These are phyloP conservation scores for Ganoderma lucidum DNA, from an alignment of 1,284 basidiomycete species.

Conservation along the genomic window DNA sequence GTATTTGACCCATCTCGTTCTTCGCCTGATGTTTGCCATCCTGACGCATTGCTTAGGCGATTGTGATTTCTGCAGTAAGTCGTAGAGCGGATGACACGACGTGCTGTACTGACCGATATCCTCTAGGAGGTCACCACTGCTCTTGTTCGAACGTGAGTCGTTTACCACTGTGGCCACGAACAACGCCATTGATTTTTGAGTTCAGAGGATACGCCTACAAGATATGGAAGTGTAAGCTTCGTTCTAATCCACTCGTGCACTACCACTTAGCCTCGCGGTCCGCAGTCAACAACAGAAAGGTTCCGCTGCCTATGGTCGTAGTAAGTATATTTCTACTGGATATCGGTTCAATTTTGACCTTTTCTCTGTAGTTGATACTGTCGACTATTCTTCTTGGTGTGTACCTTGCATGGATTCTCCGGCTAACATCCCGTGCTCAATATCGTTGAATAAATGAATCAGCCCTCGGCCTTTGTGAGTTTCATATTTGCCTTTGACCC, in stretches of 20 bases:
- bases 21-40: neutral
- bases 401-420: neutral
- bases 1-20: slow-evolving; percentile 9
- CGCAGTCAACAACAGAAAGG: slow-evolving; percentile 19
- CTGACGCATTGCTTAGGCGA: slow-evolving; percentile 6
- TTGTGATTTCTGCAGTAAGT: slow-evolving; percentile 22
- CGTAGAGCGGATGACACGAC: neutral
- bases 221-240: slow-evolving; percentile 26
- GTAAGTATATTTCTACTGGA: neutral
- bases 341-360: neutral
- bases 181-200: neutral
- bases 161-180: neutral
- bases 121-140: slow-evolving; percentile 21
- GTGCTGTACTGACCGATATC: too few species aligned
- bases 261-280: neutral
- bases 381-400: slow-evolving; percentile 5
- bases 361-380: neutral
- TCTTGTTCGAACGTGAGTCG: slow-evolving; percentile 22
- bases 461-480: slow-evolving; percentile 1
- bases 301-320: slow-evolving; percentile 8
- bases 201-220: slow-evolving; percentile 27
- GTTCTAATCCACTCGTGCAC: neutral
- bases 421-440: neutral
- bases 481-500: neutral
- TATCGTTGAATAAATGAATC: neutral